These are phyloP conservation scores for Melastoma candidum DNA, from an alignment of 441 rosid species.

Conservation along the genomic window DNA sequence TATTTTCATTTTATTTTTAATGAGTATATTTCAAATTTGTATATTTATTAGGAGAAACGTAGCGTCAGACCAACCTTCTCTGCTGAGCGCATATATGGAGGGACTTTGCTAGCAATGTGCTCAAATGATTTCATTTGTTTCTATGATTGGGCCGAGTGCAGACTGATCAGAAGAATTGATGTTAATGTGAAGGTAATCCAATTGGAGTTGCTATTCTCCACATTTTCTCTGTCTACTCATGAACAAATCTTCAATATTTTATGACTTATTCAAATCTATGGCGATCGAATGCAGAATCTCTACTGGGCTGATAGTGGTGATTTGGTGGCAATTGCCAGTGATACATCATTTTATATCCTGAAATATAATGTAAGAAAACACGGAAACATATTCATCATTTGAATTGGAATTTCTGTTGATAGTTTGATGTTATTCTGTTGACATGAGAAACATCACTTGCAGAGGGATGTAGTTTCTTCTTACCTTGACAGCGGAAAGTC, in stretches of 20 bases:
- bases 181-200: slow-evolving; percentile 75
- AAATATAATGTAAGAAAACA: slow-evolving; percentile 61
- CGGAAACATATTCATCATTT: too few relatives aligned
- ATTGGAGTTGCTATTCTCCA: slow-evolving; percentile 4
- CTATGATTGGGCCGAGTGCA: slow-evolving; percentile 98
- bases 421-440: too few relatives aligned
- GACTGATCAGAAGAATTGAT: slow-evolving; percentile 92
- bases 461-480: slow-evolving; percentile 83
- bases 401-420: too few relatives aligned
- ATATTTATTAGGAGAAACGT: slow-evolving; percentile 71
- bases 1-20: too few relatives aligned
- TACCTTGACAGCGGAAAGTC: slow-evolving; percentile 78
- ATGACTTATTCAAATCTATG: too few relatives aligned
- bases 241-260: too few relatives aligned
- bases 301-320: slow-evolving; percentile 99
- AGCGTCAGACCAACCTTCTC: slow-evolving; percentile 88
- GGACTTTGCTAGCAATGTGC: slow-evolving; percentile 92
- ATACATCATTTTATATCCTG: slow-evolving; percentile 90
- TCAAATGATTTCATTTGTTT: slow-evolving; percentile 97
- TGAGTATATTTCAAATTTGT: background rate
- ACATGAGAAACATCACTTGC: slow-evolving; percentile 21
- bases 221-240: slow-evolving; percentile 3
- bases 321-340: slow-evolving; percentile 95
- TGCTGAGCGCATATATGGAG: slow-evolving; percentile 84
- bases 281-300: slow-evolving; percentile 40